Evolutionary conservation across 2,329 filamentous ascomycete genomes (phyloP).

Genomic region (Fusarium sp.): DNA sequence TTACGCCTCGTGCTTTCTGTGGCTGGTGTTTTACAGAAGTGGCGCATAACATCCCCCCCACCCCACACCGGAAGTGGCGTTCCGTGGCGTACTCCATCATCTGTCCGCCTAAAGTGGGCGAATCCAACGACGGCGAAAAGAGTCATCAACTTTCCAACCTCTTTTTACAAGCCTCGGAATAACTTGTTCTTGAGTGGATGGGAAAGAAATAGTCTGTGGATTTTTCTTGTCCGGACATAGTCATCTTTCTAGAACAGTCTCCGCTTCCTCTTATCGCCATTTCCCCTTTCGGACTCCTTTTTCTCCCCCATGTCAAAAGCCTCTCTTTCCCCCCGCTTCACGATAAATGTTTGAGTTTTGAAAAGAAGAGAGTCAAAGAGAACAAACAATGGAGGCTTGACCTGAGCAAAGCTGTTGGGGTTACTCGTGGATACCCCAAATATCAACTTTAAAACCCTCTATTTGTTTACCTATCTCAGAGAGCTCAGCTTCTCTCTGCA

Average conservation of each 20-base stretch:
- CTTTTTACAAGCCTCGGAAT: neutral
- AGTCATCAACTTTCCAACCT: conserved; percentile 24
- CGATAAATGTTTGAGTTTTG: conserved; percentile 32
- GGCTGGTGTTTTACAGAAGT: neutral
- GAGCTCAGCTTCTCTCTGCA: neutral
- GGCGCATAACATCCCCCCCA: neutral
- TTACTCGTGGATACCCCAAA: conserved; percentile 8
- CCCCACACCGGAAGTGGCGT: neutral
- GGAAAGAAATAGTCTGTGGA: neutral
- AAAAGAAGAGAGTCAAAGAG: conserved; percentile 6
- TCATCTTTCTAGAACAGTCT: neutral
- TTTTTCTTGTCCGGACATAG: neutral
- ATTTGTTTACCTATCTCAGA: conserved; percentile 17
- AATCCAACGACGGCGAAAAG: conserved; percentile 33
- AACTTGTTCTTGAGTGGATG: no score
- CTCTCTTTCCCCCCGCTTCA: neutral
- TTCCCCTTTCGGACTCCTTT: neutral
- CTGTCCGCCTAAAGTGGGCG: conserved; percentile 21
- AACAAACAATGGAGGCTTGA: conserved; percentile 30
- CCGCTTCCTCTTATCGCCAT: neutral
- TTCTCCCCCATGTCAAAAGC: neutral
- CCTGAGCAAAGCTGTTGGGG: conserved; percentile 2
- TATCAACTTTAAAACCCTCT: conserved; percentile 5
- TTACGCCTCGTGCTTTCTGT: conserved; percentile 5
- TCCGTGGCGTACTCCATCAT: conserved; percentile 13